Base-by-base conservation (phyloP, 805 yeast species). In the Candida oleophila region DNA sequence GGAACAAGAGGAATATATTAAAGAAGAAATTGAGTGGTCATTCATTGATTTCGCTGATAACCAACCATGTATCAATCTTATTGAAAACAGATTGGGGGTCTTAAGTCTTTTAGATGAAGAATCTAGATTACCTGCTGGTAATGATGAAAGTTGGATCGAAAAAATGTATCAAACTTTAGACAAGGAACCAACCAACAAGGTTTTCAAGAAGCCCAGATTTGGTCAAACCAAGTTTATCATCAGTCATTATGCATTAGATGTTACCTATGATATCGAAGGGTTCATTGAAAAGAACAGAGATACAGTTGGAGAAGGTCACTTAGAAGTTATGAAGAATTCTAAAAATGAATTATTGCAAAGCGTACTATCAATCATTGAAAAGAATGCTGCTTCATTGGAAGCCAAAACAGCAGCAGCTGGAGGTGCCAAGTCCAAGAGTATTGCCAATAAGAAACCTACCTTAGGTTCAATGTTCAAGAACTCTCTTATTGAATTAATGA, bases 231-330 rank as follows among this genome's bases (percentile, higher is more conserved):
- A 92, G 54, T 92, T 92, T 54, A 83, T 92, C 46, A 95, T 92
- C 45, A 78, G 87, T 47, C 99, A 92, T 68, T 92, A 92, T 69
- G 99, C 99, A 22, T 80, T 89, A 61, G 97, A 92, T 60, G 99
- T 92, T 36, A 73, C 88, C 34, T 92, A 92, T 64, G 96, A 90
- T 59, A 79, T 86, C 37, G 97, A 89, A 50, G 98, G 98, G 1
- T 92, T 92, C 64, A 88, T 92, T 60, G 99, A 92, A 71, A 92
- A 92, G 74, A 92, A 92, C 64, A 83, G 98, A 73, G 99, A 92
- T 66, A 89, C 98, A 5, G 97, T 92, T 43, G 91, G 96, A 16
- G 99, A 92, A 60, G 97, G 96, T 21, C 96, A 90, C 59, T 70
- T 92, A 51, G 97, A 89, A 51, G 90, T 89, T 8, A 77, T 92